Evolutionary conservation across 495 filamentous ascomycete species (phyloP), one percentile per base, ranked within the genome.

Genomic region (Delitschia confertaspora): DNA sequence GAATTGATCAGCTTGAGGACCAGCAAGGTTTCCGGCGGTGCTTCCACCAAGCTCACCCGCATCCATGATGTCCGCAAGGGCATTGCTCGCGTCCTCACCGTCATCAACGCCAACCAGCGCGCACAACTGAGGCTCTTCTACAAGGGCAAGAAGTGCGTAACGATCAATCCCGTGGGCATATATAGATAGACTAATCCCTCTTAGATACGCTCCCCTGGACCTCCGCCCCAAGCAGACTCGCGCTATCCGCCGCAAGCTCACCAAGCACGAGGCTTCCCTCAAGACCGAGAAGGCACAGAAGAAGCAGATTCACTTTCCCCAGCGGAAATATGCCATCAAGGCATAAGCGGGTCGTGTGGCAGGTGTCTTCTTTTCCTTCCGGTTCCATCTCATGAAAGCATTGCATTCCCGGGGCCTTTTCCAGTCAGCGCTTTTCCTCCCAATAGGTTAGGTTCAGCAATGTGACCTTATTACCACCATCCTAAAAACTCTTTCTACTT

Each of bases 21-120:
- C 37, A 88, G 95, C 74, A 95, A 99, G 81, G 93, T 99, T 65
- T 75, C 88, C 54, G 87, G 84, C 49, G 83, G 84, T 63, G 85
- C 85, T 56, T 80, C 83, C 46, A 80, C 84, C 58, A 99, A 96
- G 78, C 81, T 95, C 62, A 89, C 78, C 68, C 89, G 88, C 75
- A 96, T 98, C 69, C 86, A 93, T 77, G 91, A 99, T 71, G 76
- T 99, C 69, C 88, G 91, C 74, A 99, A 99, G 80, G 89, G 86
- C 45, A 93, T 99, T 67, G 93, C 91, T 65, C 88, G 88, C 57
- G 83, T 95, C 70, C 79, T 96, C 55, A 99, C 91, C 65, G 79
- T 96, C 75, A 94, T 96, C 81, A 96, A 96, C 78, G 80, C 84
- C 68, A 96, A 89, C 77, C 93, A 96, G 76, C 80, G 91, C 62